Conservation (phyloP, 192 early-diverging fungal genomes). For the Piromyces sp. region DNA sequence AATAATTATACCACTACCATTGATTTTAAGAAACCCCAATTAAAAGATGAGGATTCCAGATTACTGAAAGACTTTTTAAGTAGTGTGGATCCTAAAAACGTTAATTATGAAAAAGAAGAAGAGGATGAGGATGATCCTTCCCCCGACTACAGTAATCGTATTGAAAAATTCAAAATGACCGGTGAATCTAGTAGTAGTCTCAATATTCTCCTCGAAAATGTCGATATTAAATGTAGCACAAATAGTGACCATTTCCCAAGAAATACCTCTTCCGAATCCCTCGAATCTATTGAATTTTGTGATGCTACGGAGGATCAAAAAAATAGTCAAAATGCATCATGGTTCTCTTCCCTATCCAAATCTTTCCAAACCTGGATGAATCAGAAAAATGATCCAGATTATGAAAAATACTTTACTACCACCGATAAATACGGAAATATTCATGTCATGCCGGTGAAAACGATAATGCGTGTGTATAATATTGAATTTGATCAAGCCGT, state of each 20-base stretch:
- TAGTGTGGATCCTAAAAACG: not conserved
- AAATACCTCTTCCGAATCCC: too few species aligned
- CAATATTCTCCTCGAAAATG: not conserved
- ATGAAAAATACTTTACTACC: too few species aligned
- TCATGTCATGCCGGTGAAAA: not conserved
- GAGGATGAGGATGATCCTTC: not conserved
- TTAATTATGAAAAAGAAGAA: not conserved
- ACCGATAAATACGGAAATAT: not conserved
- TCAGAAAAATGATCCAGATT: too few species aligned
- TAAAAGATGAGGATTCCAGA: not conserved
- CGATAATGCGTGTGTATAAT: not conserved
- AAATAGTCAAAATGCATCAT: too few species aligned
- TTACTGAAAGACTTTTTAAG: not conserved
- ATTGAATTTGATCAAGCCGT: not conserved
- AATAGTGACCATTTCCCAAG: too few species aligned
- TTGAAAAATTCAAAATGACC: not conserved
- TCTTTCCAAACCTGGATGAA: too few species aligned
- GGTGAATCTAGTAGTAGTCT: not conserved
- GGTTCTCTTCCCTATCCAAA: too few species aligned
- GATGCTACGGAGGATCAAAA: too few species aligned
- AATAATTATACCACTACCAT: not conserved
- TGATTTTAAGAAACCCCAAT: not conserved
- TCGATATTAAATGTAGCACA: too few species aligned
- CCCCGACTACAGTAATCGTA: not conserved
- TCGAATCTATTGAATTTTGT: too few species aligned